A percentile compares a stretch with the other conserved stretches of the same genome.
Evolutionary conservation across 176 grass and related monocot species (phyloP).

Genomic region (Aegilops speltoides): DNA sequence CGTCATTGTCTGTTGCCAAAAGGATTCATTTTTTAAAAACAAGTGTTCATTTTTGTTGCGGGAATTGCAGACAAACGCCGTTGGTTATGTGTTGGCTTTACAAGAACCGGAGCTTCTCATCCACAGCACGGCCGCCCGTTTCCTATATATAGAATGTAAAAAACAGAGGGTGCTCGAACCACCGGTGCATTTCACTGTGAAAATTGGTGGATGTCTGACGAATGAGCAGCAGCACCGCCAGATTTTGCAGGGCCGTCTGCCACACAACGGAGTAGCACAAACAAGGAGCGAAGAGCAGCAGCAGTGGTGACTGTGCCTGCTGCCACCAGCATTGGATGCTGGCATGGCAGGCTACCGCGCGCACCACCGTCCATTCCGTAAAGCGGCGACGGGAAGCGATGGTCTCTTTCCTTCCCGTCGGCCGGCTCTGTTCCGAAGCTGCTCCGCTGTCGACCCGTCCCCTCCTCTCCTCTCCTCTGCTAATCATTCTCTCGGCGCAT

Average conservation of each 20-base stretch:
- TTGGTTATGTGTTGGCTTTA: no score
- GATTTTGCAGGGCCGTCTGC: background rate
- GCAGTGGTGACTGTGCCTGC: background rate
- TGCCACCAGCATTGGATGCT: slow-evolving; percentile 1
- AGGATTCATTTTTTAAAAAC: no score
- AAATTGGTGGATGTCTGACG: no score
- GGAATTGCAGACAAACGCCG: no score
- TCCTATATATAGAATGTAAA: no score
- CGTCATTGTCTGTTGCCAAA: no score
- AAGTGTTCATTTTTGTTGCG: no score
- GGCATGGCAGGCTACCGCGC: background rate
- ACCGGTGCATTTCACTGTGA: no score
- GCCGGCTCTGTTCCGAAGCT: background rate
- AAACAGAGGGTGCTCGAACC: no score
- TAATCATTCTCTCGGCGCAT: background rate
- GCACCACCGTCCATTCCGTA: background rate
- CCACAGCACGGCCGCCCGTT: no score
- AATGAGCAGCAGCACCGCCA: no score
- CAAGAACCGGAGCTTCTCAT: no score
- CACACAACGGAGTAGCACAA: background rate
- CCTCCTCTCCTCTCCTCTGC: background rate
- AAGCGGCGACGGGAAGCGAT: background rate
- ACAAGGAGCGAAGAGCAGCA: background rate
- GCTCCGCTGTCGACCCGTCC: background rate
- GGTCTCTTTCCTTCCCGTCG: background rate